Base-by-base conservation (phyloP, 139 green algal species). In the Coelastrella sp. region DNA sequence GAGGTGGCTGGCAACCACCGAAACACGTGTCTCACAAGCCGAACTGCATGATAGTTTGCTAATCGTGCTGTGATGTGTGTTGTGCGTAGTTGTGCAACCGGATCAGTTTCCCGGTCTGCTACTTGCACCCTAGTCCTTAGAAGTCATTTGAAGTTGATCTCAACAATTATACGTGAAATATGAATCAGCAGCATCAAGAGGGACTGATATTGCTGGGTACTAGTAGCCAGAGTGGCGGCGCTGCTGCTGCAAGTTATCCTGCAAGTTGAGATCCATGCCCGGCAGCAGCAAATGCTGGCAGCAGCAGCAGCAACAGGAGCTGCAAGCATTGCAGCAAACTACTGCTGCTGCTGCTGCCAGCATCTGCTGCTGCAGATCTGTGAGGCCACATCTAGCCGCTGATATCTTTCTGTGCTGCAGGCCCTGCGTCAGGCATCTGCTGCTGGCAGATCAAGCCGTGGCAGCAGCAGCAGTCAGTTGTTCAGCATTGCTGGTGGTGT, bases 401-500 rank as follows among this genome's bases (percentile, higher is more conserved):
- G 22, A 57, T 76, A 8, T 76, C 6, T 7, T 17, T 16, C 0
- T 60, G 3, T 65, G 10, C 16, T 60, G 32, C 78, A 84, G 78
- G 57, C 56, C 23, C 1, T 66, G 78, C 74, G 74, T 14, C 74
- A 58, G 2, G 22, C 8, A 2, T 73, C 32, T 66, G 78, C 16
- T 66, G 78, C 56, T 85, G 80, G 5, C 77, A n/a, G 77, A 10
- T 47, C 11, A 56, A n/a, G 23, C 23, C 8, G 57, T 16, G 59
- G 79, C 79, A 85, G 79, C 79, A 85, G 79, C 79, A 85, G 17
- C 81, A 87, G 82, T 59, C 64, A 79, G 19, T 65, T 87, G 65
- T 87, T 87, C 82, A 87, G 82, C 47, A 58, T 87, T 32, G 47
- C 23, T 13, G 65, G 22, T 65, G 82, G 82, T 65, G 47, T 78